These are phyloP conservation scores for Trichoderma breve DNA, from an alignment of 2,329 filamentous ascomycete genomes.

Conservation along the genomic window DNA sequence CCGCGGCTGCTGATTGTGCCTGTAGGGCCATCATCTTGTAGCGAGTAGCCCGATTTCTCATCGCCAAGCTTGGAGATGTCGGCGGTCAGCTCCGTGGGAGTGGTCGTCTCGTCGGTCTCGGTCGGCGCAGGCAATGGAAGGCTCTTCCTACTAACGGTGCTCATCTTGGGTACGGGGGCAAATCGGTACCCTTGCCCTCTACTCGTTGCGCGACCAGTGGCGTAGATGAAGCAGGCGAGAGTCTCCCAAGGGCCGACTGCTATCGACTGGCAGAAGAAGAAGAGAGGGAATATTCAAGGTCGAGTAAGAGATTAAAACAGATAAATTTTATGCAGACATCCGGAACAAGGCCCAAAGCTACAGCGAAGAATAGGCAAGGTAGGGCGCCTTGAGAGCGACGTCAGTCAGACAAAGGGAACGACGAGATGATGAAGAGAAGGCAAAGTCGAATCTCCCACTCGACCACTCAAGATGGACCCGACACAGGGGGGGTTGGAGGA, in stretches of 20 bases:
- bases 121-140: conserved; percentile 77
- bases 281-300: neutral
- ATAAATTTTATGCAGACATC: conserved; percentile 15
- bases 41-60: conserved; percentile 72
- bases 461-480: conserved; percentile 8
- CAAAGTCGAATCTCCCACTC: neutral
- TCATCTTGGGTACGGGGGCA: conserved; percentile 45
- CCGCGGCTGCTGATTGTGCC: conserved; percentile 84
- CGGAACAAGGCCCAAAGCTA: conserved; percentile 10
- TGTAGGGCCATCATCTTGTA: conserved; percentile 84
- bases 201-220: neutral
- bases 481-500: conserved; percentile 5
- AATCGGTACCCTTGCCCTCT: neutral
- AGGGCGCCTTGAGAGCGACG: neutral
- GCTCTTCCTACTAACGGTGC: conserved; percentile 53
- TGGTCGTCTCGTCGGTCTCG: conserved; percentile 64
- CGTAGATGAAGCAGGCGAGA: neutral
- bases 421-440: neutral
- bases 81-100: conserved; percentile 61
- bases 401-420: conserved; percentile 3
- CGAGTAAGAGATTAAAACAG: conserved; percentile 3
- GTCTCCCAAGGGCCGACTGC: neutral
- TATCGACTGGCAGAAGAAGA: neutral
- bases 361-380: neutral
- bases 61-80: conserved; percentile 68